A percentile compares a stretch with the other conserved stretches of the same genome.
Conservation (phyloP, 2,329 filamentous ascomycete species). For the Graphilbum fragrans region DNA sequence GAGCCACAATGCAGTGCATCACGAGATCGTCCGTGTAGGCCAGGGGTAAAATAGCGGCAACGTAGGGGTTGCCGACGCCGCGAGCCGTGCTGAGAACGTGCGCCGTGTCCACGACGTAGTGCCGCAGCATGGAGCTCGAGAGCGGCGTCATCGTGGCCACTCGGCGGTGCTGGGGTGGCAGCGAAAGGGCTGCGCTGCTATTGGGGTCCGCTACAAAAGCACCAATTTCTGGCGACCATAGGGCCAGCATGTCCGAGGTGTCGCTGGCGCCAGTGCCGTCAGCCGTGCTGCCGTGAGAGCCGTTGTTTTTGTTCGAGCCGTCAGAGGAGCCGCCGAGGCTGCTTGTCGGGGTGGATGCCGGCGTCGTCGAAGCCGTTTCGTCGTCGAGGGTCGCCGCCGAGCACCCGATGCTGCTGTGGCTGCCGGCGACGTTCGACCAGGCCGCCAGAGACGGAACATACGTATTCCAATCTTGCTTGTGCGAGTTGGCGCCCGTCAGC, state of each 20-base stretch:
- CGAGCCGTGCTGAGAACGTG: conserved; percentile 4
- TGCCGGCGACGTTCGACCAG: neutral
- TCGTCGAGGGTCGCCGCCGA: neutral
- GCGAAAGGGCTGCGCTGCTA: no score
- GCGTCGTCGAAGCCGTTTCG: neutral
- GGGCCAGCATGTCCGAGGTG: neutral
- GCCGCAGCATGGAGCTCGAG: conserved; percentile 10
- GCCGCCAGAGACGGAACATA: neutral
- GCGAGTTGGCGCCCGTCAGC: neutral
- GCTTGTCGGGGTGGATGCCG: no score
- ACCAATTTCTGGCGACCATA: neutral
- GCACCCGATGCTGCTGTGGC: neutral
- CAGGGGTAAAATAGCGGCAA: conserved; percentile 10
- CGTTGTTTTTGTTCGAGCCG: no score
- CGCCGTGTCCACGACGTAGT: conserved; percentile 9
- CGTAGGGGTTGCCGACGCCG: conserved; percentile 8
- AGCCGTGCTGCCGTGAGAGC: neutral
- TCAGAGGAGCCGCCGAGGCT: no score
- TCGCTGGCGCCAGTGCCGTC: neutral
- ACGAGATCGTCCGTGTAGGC: conserved; percentile 13
- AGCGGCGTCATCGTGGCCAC: conserved; percentile 9
- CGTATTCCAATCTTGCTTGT: neutral
- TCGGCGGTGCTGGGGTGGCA: conserved; percentile 3
- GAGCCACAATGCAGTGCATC: conserved; percentile 13
- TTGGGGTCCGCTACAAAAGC: conserved; percentile 1